Evolutionary conservation across 2,329 filamentous ascomycete genomes (phyloP), one percentile per base, ranked within the genome.

Genomic region (Curvularia verruculosa): DNA sequence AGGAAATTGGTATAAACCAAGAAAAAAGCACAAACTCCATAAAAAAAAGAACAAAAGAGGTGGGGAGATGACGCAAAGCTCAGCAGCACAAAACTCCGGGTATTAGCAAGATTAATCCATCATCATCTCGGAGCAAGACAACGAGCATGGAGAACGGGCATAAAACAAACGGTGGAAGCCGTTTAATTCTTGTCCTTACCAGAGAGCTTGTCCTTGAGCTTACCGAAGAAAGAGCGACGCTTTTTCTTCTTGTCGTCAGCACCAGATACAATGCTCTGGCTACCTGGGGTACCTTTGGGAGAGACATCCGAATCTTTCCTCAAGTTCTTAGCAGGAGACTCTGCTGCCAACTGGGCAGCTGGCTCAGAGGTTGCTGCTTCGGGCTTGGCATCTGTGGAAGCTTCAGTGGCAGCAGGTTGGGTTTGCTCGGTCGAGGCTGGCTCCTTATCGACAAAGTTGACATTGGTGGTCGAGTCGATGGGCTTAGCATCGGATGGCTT

Each of bases 141-240:
- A 55, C 49, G 55, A 58, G 54, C 54, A 41, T 18, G 58, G 64
- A 60, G 54, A 61, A 58, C 57, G 45, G 57, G 58, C 36, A 49
- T 12, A 52, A 43, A 48, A 44, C 46, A 43, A 44, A 45, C n/a
- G n/a, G 48, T 53, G 36, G 29, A 34, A 26, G 43, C 49, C 58
- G 49, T 57, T 63, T 69, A 70, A 55, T 67, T 52, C 56, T 73
- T 72, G 61, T 67, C 57, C 54, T 72, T 72, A 64, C 61, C 64
- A 21, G 64, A 65, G 49, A 82, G 70, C 75, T 80, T 81, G 55
- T 81, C 79, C 77, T 82, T 81, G 59, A 83, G 61, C 72, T 78
- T 80, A 63, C 77, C 77, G 58, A 82, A 81, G 67, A 82, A 75
- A 52, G 76, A 78, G 47, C 76, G 76, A 68, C 80, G 75, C 75